phyloP scores from a whole-genome alignment of 352 stramenopile species.

The Blastocystis sp. region DNA sequence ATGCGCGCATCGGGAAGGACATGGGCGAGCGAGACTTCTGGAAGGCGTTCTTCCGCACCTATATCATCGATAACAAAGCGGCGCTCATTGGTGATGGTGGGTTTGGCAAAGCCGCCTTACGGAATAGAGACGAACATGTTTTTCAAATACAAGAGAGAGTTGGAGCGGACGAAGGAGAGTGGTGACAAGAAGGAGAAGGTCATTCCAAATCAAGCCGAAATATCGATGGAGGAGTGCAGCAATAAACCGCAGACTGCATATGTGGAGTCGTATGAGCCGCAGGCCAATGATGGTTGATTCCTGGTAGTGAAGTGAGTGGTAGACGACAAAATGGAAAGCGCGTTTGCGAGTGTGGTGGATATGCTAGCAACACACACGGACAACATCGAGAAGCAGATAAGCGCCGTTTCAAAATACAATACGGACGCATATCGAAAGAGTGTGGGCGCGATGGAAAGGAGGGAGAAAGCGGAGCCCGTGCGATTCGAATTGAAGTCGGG shows the following conservation, averaged over 20 bases:
- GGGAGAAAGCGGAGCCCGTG: neutral
- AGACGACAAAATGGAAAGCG: constrained; percentile 14
- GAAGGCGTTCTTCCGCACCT: constrained; percentile 49
- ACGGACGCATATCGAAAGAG: neutral
- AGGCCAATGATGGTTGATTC: constrained; percentile 37
- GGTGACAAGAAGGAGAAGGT: neutral
- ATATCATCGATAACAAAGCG: constrained; percentile 43
- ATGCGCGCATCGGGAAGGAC: neutral
- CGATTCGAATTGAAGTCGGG: neutral
- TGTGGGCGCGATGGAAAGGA: neutral
- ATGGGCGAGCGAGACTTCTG: constrained; percentile 37
- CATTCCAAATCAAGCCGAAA: neutral
- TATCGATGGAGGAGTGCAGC: constrained; percentile 62
- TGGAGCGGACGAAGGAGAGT: neutral
- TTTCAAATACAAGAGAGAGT: constrained; percentile 4
- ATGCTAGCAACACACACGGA: constrained; percentile 47
- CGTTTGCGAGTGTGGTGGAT: neutral
- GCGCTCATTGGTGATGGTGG: neutral
- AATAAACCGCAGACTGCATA: constrained; percentile 1
- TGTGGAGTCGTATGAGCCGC: constrained; percentile 22
- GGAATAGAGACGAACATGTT: constrained; percentile 24
- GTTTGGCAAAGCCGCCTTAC: neutral
- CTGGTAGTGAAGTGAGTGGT: neutral
- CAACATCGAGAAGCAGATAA: constrained; percentile 29
- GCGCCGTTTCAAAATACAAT: neutral